Evolutionary conservation across 306 rosid species (phyloP), one percentile per base, ranked within the genome.

Genomic region (Carpinus viminea): DNA sequence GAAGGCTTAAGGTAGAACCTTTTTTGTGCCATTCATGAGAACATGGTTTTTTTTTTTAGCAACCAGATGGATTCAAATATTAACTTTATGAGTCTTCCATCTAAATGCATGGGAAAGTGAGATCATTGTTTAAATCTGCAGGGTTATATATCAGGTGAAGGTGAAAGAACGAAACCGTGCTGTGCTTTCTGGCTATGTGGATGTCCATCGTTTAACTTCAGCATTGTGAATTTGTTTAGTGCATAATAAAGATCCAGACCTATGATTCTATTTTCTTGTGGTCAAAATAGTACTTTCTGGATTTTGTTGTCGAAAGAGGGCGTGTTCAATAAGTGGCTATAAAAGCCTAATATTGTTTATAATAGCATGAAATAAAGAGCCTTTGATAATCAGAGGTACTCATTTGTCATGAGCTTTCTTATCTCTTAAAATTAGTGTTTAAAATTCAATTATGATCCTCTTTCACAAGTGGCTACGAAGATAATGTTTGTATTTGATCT

Each of bases 101-200:
- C 59, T 18, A 62, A 38, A 68, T 51, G 74, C 68, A 41, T 46
- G 11, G 78, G 24, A 31, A 71, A 12, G 46, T 71, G 66, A 74
- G 70, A 51, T 66, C 31, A 13, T 50, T 31, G 60, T 74, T 70
- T 53, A 69, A 78, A 85, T 59, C 5, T 87, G 90, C 86, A 93
- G 98, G 93, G 93, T 91, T 46, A 77, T 87, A 18, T 95, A 90
- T 85, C 93, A 90, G 84, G 83, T 90, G 12, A 82, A 78, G 91
- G 98, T 86, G 80, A 91, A 92, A 87, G 98, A 95, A 85, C 89
- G 98, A 48, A 88, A 81, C 46, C 85, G 86, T 34, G 57, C 83
- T 1, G 98, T 92, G 70, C 87, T 93, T 55, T 85, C 98, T 81
- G 98, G 99, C 85, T 85, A 78, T 50, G 92, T 90, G 68, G 89